A percentile compares a stretch with the other conserved stretches of the same genome.
phyloP scores from a whole-genome alignment of 2,329 filamentous ascomycete species.

The Emergomyces orientalis region DNA sequence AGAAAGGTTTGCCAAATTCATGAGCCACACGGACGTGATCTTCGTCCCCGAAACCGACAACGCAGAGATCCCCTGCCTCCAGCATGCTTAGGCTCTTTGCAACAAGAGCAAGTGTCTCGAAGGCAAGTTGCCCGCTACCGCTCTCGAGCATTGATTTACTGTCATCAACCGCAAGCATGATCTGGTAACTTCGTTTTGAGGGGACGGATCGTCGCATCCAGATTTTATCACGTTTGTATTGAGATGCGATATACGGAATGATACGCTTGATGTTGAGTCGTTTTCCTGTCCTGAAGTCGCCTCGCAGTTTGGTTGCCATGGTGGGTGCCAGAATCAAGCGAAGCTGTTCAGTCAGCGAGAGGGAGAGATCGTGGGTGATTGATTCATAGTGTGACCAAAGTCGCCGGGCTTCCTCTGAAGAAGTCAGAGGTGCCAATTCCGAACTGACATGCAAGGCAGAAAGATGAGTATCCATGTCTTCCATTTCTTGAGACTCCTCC shows the following conservation, averaged over 20 bases:
- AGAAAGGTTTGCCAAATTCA: constrained; percentile 73
- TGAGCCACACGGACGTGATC: constrained; percentile 70
- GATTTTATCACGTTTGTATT: constrained; percentile 99
- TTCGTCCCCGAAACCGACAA: constrained; percentile 75
- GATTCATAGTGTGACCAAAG: constrained; percentile 81
- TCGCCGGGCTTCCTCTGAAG: constrained; percentile 53
- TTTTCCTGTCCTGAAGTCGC: constrained; percentile 94
- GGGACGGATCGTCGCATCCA: constrained; percentile 94
- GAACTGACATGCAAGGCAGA: constrained; percentile 62
- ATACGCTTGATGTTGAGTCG: constrained; percentile 98
- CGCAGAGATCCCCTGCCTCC: constrained; percentile 85
- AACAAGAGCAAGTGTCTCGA: constrained; percentile 90
- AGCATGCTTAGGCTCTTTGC: constrained; percentile 81
- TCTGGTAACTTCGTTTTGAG: constrained; percentile 90
- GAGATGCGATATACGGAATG: constrained; percentile 96
- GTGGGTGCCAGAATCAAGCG: constrained; percentile 92
- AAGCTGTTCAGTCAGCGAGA: constrained; percentile 86
- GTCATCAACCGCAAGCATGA: constrained; percentile 95
- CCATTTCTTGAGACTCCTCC: constrained; percentile 37
- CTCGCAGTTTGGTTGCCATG: constrained; percentile 88
- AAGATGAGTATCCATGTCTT: constrained; percentile 48
- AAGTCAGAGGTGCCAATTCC: constrained; percentile 36
- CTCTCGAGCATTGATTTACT: constrained; percentile 86
- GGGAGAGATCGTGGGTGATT: constrained; percentile 73
- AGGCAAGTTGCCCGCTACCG: constrained; percentile 66